Evolutionary conservation across 345 rosid genomes (phyloP).

Genomic region (Lumnitzera littorea): DNA sequence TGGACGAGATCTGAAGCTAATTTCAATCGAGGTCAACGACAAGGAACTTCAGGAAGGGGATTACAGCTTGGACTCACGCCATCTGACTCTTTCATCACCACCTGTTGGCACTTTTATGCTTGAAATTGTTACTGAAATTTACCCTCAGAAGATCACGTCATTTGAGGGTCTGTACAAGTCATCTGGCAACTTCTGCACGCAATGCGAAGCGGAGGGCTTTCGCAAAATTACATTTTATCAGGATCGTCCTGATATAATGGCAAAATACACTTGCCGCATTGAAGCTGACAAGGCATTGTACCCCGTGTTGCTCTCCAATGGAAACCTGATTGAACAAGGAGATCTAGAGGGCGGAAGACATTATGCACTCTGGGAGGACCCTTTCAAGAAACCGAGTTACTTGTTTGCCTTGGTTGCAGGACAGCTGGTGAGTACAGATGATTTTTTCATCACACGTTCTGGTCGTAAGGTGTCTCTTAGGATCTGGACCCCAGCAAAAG

Average conservation of each 20-base stretch:
- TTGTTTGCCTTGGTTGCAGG: conserved; percentile 97
- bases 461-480: conserved; percentile 75
- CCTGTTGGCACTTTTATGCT: conserved; percentile 55
- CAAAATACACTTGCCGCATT: conserved; percentile 81
- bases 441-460: conserved; percentile 63
- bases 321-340: conserved; percentile 82
- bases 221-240: conserved; percentile 91
- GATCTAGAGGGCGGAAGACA: conserved; percentile 84
- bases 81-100: conserved; percentile 57
- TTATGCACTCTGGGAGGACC: conserved; percentile 94
- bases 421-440: conserved; percentile 84
- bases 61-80: conserved; percentile 54
- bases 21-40: conserved; percentile 62
- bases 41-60: conserved; percentile 73
- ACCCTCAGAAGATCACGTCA: conserved; percentile 88
- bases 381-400: conserved; percentile 95
- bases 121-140: conserved; percentile 77
- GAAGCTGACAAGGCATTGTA: conserved; percentile 86
- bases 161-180: conserved; percentile 91
- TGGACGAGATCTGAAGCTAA: conserved; percentile 71
- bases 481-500: conserved; percentile 96
- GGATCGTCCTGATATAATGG: conserved; percentile 99
- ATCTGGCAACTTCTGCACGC: conserved; percentile 92
- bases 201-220: conserved; percentile 99
- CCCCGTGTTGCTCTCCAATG: conserved; percentile 88